Percentiles rank a stretch among this genome's conserved stretches.
Conservation (phyloP, 2,329 filamentous ascomycete genomes). For the Fusarium sublunatum region DNA sequence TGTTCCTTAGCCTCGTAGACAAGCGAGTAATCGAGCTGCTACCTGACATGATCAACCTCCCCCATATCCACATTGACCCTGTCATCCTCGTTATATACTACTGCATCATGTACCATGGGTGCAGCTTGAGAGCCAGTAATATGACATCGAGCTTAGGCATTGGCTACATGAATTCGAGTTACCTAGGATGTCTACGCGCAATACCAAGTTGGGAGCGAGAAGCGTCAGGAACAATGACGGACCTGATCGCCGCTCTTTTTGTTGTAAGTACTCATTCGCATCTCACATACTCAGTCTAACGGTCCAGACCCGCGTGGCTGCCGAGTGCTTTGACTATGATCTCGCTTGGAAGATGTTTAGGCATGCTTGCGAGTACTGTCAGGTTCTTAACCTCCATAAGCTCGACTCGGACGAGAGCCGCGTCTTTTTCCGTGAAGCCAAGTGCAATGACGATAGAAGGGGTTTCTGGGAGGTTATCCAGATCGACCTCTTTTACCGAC, state of each 20-base stretch:
- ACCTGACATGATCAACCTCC: constrained; percentile 46
- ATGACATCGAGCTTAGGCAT: constrained; percentile 17
- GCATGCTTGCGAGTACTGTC: constrained; percentile 47
- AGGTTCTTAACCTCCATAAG: constrained; percentile 47
- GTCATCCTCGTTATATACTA: constrained; percentile 49
- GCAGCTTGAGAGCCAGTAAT: constrained; percentile 40
- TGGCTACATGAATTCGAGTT: constrained; percentile 42
- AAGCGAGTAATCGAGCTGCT: constrained; percentile 46
- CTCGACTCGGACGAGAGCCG: constrained; percentile 43
- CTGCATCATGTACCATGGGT: constrained; percentile 47
- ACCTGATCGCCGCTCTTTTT: constrained; percentile 48
- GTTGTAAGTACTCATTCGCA: constrained; percentile 29
- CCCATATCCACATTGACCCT: constrained; percentile 48
- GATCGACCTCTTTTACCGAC: constrained; percentile 48
- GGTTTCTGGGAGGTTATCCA: constrained; percentile 51
- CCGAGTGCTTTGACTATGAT: constrained; percentile 50
- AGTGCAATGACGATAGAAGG: constrained; percentile 43
- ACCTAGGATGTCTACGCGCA: constrained; percentile 47
- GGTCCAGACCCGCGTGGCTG: constrained; percentile 44
- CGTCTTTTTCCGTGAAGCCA: constrained; percentile 22
- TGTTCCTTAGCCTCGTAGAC: constrained; percentile 47
- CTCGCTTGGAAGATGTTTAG: constrained; percentile 49
- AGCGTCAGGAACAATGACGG: constrained; percentile 47
- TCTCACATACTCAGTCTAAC: not conserved
- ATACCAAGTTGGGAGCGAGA: constrained; percentile 48